Conservation (phyloP, 2,329 filamentous ascomycete species). For the Fusarium nelsonii region DNA sequence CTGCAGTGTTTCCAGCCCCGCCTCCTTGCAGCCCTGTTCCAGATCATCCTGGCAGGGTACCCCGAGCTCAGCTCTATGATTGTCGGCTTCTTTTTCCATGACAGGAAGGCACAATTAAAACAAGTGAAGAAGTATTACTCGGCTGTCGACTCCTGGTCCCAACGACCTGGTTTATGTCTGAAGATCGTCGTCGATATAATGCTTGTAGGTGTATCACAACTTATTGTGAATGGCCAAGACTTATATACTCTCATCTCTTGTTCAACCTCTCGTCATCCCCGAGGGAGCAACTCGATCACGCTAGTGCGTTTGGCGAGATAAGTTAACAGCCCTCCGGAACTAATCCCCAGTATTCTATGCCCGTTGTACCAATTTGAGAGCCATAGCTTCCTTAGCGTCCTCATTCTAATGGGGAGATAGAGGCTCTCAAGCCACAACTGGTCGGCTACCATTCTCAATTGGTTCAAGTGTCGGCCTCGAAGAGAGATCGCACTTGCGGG, state of each 20-base stretch:
- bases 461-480: conserved; percentile 19
- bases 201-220: conserved; percentile 1
- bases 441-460: conserved; percentile 27
- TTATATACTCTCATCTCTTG: conserved; percentile 10
- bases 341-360: conserved; percentile 20
- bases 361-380: conserved; percentile 30
- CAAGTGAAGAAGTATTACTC: not conserved
- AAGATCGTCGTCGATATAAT: conserved; percentile 1
- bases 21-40: conserved; percentile 36
- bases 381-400: conserved; percentile 35
- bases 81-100: conserved; percentile 18
- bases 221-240: not conserved
- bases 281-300: conserved; percentile 20
- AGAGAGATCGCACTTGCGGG: conserved; percentile 26
- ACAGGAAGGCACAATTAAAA: conserved; percentile 21
- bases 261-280: conserved; percentile 30
- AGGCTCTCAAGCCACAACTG: conserved; percentile 24
- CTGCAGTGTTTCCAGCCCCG: conserved; percentile 24
- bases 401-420: conserved; percentile 18
- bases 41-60: not conserved
- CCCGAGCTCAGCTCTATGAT: conserved; percentile 31
- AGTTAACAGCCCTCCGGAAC: conserved; percentile 34
- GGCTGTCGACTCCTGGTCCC: conserved; percentile 16
- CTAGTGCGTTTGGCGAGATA: conserved; percentile 25
- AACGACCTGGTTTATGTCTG: conserved; percentile 28